Evolutionary conservation across 228 moss, liverwort and hornwort species (phyloP).

Genomic region (Sphagnum fallax): DNA sequence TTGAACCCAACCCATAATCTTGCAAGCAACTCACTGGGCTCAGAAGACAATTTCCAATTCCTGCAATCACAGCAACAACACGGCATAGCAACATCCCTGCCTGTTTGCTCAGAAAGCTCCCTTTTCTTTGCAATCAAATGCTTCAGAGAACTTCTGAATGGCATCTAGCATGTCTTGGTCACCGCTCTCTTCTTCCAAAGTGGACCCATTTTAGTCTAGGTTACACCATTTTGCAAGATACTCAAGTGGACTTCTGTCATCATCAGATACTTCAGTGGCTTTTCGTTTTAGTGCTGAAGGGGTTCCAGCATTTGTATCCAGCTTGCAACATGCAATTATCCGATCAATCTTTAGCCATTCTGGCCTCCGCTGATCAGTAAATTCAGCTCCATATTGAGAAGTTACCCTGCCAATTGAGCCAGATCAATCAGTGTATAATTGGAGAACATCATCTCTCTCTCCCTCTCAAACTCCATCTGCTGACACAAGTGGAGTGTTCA

Average conservation of each 20-base stretch:
- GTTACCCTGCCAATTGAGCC: conserved; percentile 23
- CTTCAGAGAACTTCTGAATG: conserved; percentile 27
- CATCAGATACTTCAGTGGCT: conserved; percentile 5
- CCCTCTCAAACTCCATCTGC: no score
- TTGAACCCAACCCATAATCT: no score
- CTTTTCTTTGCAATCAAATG: conserved; percentile 41
- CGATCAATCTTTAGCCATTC: conserved; percentile 80
- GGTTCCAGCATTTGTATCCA: conserved; percentile 14
- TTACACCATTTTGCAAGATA: conserved; percentile 78
- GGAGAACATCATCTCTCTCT: no score
- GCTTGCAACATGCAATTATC: conserved; percentile 55
- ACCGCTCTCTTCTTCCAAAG: conserved; percentile 60
- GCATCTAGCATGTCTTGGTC: conserved; percentile 56
- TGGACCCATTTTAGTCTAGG: conserved; percentile 61
- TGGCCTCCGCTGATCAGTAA: conserved; percentile 61
- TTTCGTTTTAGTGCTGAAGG: conserved; percentile 11
- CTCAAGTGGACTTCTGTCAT: conserved; percentile 21
- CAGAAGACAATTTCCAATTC: no score
- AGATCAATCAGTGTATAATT: not conserved
- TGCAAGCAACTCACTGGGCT: no score
- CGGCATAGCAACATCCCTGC: no score
- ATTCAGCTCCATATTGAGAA: conserved; percentile 21
- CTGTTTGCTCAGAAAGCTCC: not conserved
- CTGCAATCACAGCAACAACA: no score
- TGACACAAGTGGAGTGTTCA: no score